Evolutionary conservation across 2,329 filamentous ascomycete species (phyloP).

Genomic region (Cladobotryum protrusum): DNA sequence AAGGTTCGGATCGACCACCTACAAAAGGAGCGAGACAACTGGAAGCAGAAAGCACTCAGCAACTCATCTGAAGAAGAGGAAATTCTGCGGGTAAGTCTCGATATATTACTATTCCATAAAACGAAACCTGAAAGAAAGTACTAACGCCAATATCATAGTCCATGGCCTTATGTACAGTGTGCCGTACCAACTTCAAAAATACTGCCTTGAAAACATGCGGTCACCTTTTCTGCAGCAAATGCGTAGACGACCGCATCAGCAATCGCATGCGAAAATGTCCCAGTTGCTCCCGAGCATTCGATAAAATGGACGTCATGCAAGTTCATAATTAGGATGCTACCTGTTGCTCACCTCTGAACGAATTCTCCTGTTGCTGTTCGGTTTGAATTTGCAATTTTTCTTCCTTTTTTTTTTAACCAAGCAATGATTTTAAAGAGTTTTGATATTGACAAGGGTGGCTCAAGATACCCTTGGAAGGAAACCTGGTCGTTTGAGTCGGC

Average conservation of each 20-base stretch:
- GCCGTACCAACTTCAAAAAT: constrained; percentile 89
- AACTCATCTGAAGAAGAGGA: constrained; percentile 79
- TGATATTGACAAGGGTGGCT: constrained; percentile 9
- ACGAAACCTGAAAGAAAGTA: neutral
- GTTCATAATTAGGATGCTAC: constrained; percentile 42
- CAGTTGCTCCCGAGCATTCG: constrained; percentile 87
- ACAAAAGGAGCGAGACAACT: constrained; percentile 76
- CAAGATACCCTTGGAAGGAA: constrained; percentile 4
- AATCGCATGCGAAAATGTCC: constrained; percentile 94
- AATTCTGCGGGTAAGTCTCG: constrained; percentile 71
- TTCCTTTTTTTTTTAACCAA: neutral
- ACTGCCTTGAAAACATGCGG: constrained; percentile 90
- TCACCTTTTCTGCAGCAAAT: constrained; percentile 87
- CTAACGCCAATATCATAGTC: constrained; percentile 27
- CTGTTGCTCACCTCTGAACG: neutral
- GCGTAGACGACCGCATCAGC: constrained; percentile 80
- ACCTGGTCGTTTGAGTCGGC: constrained; percentile 2
- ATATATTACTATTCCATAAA: neutral
- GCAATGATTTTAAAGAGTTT: constrained; percentile 5
- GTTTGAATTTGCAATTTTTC: neutral
- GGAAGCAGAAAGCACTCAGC: constrained; percentile 75
- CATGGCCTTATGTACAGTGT: constrained; percentile 72
- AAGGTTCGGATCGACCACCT: constrained; percentile 70
- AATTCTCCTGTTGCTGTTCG: neutral
- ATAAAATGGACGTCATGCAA: constrained; percentile 81